Conservation (phyloP, 257 asterid genomes). For the Penstemon newberryi region DNA sequence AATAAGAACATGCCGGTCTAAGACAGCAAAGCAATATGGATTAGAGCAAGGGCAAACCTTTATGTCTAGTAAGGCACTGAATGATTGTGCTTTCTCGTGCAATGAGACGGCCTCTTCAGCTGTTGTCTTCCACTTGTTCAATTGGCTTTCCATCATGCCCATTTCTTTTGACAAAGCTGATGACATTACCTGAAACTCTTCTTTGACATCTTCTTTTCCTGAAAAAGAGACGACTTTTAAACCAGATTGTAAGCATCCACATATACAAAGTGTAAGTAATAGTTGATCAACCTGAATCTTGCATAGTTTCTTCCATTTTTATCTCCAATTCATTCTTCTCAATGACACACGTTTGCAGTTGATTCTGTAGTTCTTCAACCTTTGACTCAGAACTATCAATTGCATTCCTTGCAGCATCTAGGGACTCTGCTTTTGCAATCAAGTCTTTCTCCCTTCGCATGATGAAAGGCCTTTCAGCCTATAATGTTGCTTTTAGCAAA, state of each 20-base stretch:
- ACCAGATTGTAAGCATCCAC: constrained; percentile 27
- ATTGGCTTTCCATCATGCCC: constrained; percentile 80
- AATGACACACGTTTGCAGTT: constrained; percentile 56
- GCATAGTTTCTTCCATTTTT: constrained; percentile 85
- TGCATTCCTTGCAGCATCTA: constrained; percentile 63
- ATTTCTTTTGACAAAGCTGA: constrained; percentile 89
- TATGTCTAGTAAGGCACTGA: constrained; percentile 52
- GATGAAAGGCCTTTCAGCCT: constrained; percentile 87
- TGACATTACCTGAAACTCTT: constrained; percentile 87
- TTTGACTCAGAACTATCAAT: constrained; percentile 59
- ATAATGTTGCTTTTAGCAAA: constrained; percentile 41
- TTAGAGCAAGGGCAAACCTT: constrained; percentile 52
- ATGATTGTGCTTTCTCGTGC: constrained; percentile 66
- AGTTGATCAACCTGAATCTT: constrained; percentile 74
- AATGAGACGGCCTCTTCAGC: constrained; percentile 83
- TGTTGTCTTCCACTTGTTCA: constrained; percentile 77
- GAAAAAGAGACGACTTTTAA: constrained; percentile 35
- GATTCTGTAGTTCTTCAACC: constrained; percentile 72
- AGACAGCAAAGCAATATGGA: constrained; percentile 18
- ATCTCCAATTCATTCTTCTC: constrained; percentile 81
- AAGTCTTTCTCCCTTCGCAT: constrained; percentile 82
- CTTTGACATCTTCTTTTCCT: constrained; percentile 84
- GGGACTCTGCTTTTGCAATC: constrained; percentile 57
- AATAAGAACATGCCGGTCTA: constrained; percentile 25
- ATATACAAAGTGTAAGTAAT: constrained; percentile 20